Base-by-base conservation (phyloP, 768 basidiomycete genomes). In the Pleurotus cornucopiae region DNA sequence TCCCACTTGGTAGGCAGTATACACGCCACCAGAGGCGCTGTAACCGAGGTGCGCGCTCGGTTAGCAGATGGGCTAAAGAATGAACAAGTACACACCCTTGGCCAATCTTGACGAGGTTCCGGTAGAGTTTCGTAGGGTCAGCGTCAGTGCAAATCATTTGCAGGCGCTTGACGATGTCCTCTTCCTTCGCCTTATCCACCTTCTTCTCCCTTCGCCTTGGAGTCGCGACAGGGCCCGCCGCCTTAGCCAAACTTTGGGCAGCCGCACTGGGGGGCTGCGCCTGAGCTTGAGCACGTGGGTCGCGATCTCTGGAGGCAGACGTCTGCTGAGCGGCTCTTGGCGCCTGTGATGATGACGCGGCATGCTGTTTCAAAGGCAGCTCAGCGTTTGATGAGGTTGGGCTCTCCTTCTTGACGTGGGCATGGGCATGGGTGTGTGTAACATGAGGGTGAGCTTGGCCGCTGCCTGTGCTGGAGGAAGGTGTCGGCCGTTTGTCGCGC, bases 1-100 rank as follows among this genome's bases (percentile, higher is more conserved):
- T 41, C 95, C 94, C 59, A 96, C 90, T 75, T 98, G 95, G 67
- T 97, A 97, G 13, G 96, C 96, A 11, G 95, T 98, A 73, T 97
- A 99, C 2, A 98, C 97, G 62, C 96, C 96, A 40, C 97, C 96
- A 16, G 92, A 96, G 13, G 97, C 96, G 57, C 94, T 95, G 67
- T 7, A 56, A 48, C 14, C 3, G 16, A 53, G 57, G 58, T 59
- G 56, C 7, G 30, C 30, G 30, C 30, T 34, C 30, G 30, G 11
- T 23, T 55, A 58, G 25, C 40, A 48, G 18, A 47, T 2, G 40
- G 52, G 46, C 30, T 38, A 44, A 52, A 51, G 55, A 57, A 58
- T 49, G 20, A 23, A 23, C 5, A 55, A 60, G 20, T 13, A 64
- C 89, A 66, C 63, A 96, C 94, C 96, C 97, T 71, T 98, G 96